Percentiles rank a stretch among this genome's conserved stretches.
phyloP scores from a whole-genome alignment of 257 asterid species.

The Fraxinus americana region DNA sequence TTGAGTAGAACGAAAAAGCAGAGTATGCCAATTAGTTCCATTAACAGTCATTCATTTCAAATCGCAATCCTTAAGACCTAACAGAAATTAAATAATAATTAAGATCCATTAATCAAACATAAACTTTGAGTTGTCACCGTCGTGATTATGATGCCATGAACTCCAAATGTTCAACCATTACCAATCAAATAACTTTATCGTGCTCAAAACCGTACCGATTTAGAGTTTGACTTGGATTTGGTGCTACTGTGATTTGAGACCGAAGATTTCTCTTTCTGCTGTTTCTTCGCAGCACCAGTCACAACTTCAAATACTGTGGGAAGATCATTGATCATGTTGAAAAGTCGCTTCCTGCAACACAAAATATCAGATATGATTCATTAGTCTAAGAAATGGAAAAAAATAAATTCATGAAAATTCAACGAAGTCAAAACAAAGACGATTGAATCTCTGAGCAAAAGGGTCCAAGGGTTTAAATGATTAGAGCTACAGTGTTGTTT shows the following conservation, averaged over 20 bases:
- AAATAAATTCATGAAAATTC: conserved; percentile 4
- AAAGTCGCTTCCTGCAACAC: conserved; percentile 68
- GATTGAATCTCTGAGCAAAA: neutral
- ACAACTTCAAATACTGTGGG: conserved; percentile 80
- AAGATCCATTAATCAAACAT: neutral
- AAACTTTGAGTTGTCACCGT: neutral
- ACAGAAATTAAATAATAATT: neutral
- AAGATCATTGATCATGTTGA: conserved; percentile 70
- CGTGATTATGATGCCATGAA: neutral
- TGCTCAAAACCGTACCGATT: conserved; percentile 42
- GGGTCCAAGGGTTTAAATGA: neutral
- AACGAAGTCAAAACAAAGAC: neutral
- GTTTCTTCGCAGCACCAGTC: conserved; percentile 66
- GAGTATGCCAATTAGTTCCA: conserved; percentile 1
- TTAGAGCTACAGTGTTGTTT: conserved; percentile 14
- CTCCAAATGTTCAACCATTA: neutral
- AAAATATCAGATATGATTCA: conserved; percentile 9
- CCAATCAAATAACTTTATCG: neutral
- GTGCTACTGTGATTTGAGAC: conserved; percentile 51
- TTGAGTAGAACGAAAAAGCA: neutral
- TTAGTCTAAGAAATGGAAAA: neutral
- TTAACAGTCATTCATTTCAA: neutral
- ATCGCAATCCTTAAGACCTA: neutral
- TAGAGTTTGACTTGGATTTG: conserved; percentile 59
- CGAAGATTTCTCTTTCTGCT: conserved; percentile 59